phyloP scores from a whole-genome alignment of 257 asterid genomes.

The Solanum peruvianum region DNA sequence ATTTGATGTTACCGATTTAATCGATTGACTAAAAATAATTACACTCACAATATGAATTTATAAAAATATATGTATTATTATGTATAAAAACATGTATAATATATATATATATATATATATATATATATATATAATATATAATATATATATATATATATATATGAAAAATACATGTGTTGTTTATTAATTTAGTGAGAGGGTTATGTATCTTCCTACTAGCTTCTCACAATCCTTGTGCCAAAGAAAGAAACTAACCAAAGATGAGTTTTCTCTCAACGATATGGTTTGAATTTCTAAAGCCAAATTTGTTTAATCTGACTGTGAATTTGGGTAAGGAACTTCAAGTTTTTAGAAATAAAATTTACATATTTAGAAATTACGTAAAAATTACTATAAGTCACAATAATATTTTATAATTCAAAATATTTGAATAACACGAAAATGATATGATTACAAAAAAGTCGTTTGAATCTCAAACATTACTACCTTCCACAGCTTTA shows the following conservation, averaged over 20 bases:
- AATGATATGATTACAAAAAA: too few species aligned
- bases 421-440: neutral
- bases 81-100: neutral
- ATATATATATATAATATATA: too few species aligned
- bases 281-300: too few species aligned
- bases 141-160: too few species aligned
- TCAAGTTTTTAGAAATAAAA: neutral
- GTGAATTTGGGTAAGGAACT: neutral
- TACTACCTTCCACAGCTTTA: neutral
- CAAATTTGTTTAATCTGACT: neutral
- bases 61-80: neutral
- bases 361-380: neutral
- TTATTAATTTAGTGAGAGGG: neutral
- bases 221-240: neutral
- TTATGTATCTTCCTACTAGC: neutral
- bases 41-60: neutral
- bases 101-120: too few species aligned
- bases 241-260: neutral
- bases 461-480: too few species aligned
- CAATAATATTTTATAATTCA: too few species aligned
- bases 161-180: neutral
- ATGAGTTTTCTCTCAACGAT: neutral
- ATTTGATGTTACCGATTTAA: neutral
- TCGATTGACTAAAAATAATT: neutral
- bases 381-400: neutral